Evolutionary conservation across 2,329 filamentous ascomycete species (phyloP).

Genomic region (Fusarium anthophilum): DNA sequence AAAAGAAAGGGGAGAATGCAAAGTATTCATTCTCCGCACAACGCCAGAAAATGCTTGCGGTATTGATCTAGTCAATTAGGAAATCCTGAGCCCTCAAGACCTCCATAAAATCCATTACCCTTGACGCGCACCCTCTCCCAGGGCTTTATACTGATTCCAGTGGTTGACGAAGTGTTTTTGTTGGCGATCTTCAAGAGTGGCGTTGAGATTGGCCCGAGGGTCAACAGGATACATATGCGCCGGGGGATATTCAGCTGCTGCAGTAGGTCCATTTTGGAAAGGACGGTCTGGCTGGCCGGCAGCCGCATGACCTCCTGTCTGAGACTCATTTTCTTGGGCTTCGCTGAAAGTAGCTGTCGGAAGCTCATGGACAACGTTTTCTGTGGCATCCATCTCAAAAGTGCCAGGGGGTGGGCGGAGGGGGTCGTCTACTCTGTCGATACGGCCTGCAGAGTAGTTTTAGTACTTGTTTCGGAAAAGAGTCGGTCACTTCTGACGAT

Average conservation of each 20-base stretch:
- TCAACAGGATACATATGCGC: conserved; percentile 35
- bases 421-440: conserved; percentile 44
- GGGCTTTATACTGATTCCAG: conserved; percentile 48
- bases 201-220: conserved; percentile 49
- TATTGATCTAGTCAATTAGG: background rate
- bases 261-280: conserved; percentile 10
- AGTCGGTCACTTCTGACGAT: background rate
- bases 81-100: background rate
- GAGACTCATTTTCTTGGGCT: conserved; percentile 11
- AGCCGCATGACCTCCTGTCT: background rate
- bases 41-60: conserved; percentile 39
- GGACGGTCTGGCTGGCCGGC: conserved; percentile 6
- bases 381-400: conserved; percentile 53
- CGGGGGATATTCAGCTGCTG: conserved; percentile 2
- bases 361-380: conserved; percentile 46
- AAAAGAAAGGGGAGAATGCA: conserved; percentile 28
- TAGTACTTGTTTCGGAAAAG: conserved; percentile 18
- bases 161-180: conserved; percentile 49
- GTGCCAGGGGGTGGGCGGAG: conserved; percentile 41
- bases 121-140: conserved; percentile 15
- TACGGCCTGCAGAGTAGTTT: conserved; percentile 44
- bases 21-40: conserved; percentile 37
- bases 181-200: conserved; percentile 43
- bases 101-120: background rate
- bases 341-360: conserved; percentile 39